A percentile compares a stretch with the other conserved stretches of the same genome.
phyloP scores from a whole-genome alignment of 2,329 filamentous ascomycete species.

The Aspergillus jensenii region DNA sequence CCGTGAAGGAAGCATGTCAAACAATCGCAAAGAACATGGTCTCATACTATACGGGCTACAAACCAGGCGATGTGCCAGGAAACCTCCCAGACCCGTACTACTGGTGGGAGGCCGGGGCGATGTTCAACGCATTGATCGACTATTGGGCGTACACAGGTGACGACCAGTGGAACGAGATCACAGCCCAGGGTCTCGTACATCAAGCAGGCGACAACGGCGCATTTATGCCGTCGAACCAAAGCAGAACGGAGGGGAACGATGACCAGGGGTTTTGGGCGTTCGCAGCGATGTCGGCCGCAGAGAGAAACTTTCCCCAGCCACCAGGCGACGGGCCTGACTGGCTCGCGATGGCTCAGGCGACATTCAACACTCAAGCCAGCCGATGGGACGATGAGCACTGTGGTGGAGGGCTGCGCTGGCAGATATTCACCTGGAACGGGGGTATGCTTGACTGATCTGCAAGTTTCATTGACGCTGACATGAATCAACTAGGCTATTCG shows the following conservation, averaged over 20 bases:
- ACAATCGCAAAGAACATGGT: slow-evolving; percentile 51
- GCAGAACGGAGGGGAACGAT: slow-evolving; percentile 52
- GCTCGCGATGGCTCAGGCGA: slow-evolving; percentile 74
- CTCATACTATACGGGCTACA: slow-evolving; percentile 50
- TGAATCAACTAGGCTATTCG: slow-evolving; percentile 20
- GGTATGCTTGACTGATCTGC: slow-evolving; percentile 1
- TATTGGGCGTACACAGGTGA: slow-evolving; percentile 47
- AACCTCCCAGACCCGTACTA: slow-evolving; percentile 51
- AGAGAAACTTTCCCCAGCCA: slow-evolving; percentile 41
- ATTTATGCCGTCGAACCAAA: slow-evolving; percentile 46
- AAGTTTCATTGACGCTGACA: neutral
- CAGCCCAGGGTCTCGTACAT: slow-evolving; percentile 36
- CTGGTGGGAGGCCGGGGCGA: slow-evolving; percentile 48
- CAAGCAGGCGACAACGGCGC: slow-evolving; percentile 39
- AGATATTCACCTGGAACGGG: slow-evolving; percentile 36
- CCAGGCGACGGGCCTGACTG: slow-evolving; percentile 64
- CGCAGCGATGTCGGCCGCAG: slow-evolving; percentile 57
- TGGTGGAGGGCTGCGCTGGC: slow-evolving; percentile 62
- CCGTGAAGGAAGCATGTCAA: slow-evolving; percentile 48
- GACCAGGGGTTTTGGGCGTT: slow-evolving; percentile 61
- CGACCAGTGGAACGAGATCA: slow-evolving; percentile 39
- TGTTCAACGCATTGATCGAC: slow-evolving; percentile 43
- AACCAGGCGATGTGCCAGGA: slow-evolving; percentile 51
- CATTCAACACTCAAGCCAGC: slow-evolving; percentile 73
- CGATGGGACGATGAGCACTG: slow-evolving; percentile 70